These are phyloP conservation scores for Paramyrothecium sp. DNA, from an alignment of 2,329 filamentous ascomycete species.

Conservation along the genomic window DNA sequence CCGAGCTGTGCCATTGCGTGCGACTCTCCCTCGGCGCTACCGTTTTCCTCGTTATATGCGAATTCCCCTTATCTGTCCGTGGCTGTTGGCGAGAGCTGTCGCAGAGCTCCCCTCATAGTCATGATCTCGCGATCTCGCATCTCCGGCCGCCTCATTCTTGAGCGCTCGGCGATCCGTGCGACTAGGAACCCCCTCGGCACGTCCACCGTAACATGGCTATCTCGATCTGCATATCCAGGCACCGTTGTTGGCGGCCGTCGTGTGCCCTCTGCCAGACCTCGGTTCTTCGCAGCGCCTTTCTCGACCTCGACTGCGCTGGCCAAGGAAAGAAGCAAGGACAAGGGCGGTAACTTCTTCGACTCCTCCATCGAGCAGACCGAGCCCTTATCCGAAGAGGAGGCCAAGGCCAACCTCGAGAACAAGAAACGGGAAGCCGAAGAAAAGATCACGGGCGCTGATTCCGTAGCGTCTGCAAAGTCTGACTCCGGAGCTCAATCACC, in stretches of 20 bases:
- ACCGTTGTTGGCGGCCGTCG: slow-evolving; percentile 29
- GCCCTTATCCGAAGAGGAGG: slow-evolving; percentile 51
- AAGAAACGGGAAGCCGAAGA: slow-evolving; percentile 40
- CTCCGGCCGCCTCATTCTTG: slow-evolving; percentile 35
- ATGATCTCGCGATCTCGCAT: slow-evolving; percentile 42
- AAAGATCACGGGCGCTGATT: slow-evolving; percentile 44
- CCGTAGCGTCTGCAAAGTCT: slow-evolving; percentile 43
- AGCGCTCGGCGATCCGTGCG: slow-evolving; percentile 27
- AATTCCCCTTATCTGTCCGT: not conserved
- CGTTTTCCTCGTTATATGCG: not conserved
- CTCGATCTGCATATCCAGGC: slow-evolving; percentile 22
- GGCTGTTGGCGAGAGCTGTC: not conserved
- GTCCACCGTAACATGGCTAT: slow-evolving; percentile 22
- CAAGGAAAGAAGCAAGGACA: slow-evolving; percentile 37
- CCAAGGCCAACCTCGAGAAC: slow-evolving; percentile 49
- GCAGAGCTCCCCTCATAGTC: slow-evolving; percentile 8
- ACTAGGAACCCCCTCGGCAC: slow-evolving; percentile 20
- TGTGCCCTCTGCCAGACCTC: slow-evolving; percentile 24
- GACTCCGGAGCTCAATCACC: slow-evolving; percentile 31
- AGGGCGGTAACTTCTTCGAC: slow-evolving; percentile 50
- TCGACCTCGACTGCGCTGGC: slow-evolving; percentile 31
- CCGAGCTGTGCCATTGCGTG: slow-evolving; percentile 1
- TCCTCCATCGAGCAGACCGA: slow-evolving; percentile 38
- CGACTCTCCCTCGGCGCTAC: not conserved
- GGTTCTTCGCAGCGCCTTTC: slow-evolving; percentile 28